Base-by-base conservation (phyloP, 2,329 filamentous ascomycete species). In the Scytalidium sp. region DNA sequence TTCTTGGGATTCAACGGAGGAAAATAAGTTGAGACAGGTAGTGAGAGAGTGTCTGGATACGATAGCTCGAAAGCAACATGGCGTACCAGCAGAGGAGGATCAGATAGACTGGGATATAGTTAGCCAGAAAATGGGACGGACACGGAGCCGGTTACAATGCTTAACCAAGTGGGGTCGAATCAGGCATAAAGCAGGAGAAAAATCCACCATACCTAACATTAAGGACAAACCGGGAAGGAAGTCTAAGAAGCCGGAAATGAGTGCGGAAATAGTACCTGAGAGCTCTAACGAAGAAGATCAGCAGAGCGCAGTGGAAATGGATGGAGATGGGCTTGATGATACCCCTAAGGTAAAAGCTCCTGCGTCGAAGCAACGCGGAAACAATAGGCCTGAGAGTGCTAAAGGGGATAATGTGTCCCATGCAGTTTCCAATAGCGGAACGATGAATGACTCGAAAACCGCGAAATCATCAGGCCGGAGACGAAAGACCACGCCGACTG, bases 51-150 rank as follows among this genome's bases (percentile, higher is more conserved):
- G 76, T 6, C 69, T 86, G 43, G 66, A 70, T 3, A 65, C 66
- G 7, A 76, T 84, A 49, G 72, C 75, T 13, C 63, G 71, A 48
- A 62, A 59, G 7, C 52, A 55, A n/a, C 27, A 15, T 13, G 40
- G 46, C 17, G 41, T 13, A n/a, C 32, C 7, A 36, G 17, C 51
- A 3, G 63, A 67, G 63, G 76, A 80, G 53, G 68, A 74, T 17
- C 66, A 82, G 25, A 74, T 90, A 53, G 80, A 86, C 58, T 91
- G 87, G 86, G 71, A 78, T 45, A 64, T 72, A 8, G 80, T 91
- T 20, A 85, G 83, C 56, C 70, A 80, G 51, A 74, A 75, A 47
- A 84, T 91, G 79, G 74, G 70, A 13, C 71, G 74, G 43, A 81
- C 73, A 8, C 75, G 88, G 41, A 87, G 79, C 53, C 78, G 83